Conservation (phyloP, 129 eudicot genomes). For the Saposhnikovia divaricata region DNA sequence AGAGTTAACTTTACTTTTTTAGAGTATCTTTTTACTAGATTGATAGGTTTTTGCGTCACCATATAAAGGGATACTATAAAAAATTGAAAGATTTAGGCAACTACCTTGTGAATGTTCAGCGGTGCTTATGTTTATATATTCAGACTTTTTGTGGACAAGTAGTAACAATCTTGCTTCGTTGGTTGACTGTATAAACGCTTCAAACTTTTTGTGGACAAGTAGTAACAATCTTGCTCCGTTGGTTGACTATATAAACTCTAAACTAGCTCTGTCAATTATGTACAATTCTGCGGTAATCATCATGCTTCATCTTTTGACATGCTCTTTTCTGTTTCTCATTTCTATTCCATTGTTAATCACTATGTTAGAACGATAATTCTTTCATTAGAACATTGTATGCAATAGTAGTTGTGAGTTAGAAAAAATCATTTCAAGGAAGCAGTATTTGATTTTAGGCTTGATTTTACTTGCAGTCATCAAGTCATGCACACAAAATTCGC, state of each 20-base stretch:
- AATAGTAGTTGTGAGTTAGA: not conserved
- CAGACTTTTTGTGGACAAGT: not conserved
- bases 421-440: not conserved
- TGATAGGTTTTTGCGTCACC: not conserved
- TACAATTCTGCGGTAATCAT: not conserved
- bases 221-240: too few species aligned
- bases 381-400: not conserved
- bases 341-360: not conserved
- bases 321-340: not conserved
- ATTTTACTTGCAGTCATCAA: slow-evolving; percentile 51
- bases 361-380: not conserved
- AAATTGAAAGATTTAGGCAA: not conserved
- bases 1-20: slow-evolving; percentile 15
- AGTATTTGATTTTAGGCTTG: slow-evolving; percentile 9
- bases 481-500: slow-evolving; percentile 69
- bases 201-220: too few species aligned
- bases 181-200: not conserved
- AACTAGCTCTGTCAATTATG: not conserved
- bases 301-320: not conserved
- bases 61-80: not conserved
- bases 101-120: not conserved
- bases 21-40: not conserved
- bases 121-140: not conserved
- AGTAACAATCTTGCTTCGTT: not conserved
- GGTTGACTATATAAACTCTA: not conserved